Conservation (phyloP, 495 filamentous ascomycete genomes). For the Daldinia bambusicola region DNA sequence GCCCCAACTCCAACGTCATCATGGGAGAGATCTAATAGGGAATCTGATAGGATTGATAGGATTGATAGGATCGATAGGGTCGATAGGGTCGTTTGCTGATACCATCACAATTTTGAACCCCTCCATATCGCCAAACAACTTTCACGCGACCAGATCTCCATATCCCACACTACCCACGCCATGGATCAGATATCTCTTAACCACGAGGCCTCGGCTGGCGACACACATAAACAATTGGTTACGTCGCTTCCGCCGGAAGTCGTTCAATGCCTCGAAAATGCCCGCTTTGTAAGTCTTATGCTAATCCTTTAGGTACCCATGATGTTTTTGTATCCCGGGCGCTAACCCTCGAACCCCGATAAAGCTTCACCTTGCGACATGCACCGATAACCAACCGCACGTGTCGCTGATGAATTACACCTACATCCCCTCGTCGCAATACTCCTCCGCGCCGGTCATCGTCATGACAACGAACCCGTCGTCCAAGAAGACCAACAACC, state of each 20-base stretch:
- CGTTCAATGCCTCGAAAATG: constrained; percentile 89
- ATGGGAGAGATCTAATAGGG: constrained; percentile 21
- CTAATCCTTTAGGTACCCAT: constrained; percentile 12
- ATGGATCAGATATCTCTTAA: constrained; percentile 71
- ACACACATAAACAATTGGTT: constrained; percentile 74
- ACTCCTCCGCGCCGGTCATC: constrained; percentile 75
- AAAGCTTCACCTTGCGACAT: constrained; percentile 95
- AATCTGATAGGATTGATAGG: too few relatives aligned
- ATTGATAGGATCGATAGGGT: too few relatives aligned
- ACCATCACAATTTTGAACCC: constrained; percentile 9
- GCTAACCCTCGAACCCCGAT: constrained; percentile 21
- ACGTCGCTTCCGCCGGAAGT: constrained; percentile 82
- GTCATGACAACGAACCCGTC: constrained; percentile 94
- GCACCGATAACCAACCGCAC: constrained; percentile 82
- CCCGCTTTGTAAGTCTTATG: constrained; percentile 79
- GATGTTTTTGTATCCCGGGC: background rate
- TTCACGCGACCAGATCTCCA: constrained; percentile 20
- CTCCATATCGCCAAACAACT: constrained; percentile 25
- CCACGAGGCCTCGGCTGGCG: constrained; percentile 77
- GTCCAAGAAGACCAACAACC: constrained; percentile 88
- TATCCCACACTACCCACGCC: background rate
- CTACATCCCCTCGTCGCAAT: constrained; percentile 88
- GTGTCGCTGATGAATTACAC: constrained; percentile 99
- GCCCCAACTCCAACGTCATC: constrained; percentile 26
- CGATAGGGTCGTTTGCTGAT: constrained; percentile 13